Base-by-base conservation (phyloP, 768 basidiomycete species). In the Boletus rubescentipes region DNA sequence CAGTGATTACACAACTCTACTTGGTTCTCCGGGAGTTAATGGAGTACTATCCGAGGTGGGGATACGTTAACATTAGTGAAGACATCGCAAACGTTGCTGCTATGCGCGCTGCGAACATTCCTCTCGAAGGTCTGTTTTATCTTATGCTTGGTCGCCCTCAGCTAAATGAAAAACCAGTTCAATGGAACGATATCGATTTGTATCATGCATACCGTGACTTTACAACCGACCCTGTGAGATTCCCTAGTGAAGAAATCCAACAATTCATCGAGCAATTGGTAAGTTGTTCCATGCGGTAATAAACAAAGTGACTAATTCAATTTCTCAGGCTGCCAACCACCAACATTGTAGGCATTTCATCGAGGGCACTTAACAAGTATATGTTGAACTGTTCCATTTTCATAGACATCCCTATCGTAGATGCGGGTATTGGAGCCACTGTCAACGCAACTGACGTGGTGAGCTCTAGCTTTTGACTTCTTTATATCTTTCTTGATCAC, bases 181-280 rank as follows among this genome's bases (percentile, higher is more conserved):
- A 87, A 78, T 89, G 87, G 87, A 88, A 85, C 62, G 87, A 89
- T 59, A 86, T 89, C 55, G 87, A 89, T 68, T 57, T 89, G 48
- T 89, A 87, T 59, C 82, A 87, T 59, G 80, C 85, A 26, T 73
- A 78, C 34, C 77, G 87, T 15, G 87, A 86, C 67, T 87, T 88
- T 58, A 89, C 87, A 5, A 69, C 78, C 8, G 86, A 88, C 63
- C 85, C 86, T 12, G 77, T 82, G 29, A 78, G 73, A 40, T 89
- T 82, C 73, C 82, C 86, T 6, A 71, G 64, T 15, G 75, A 79
- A 16, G 79, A 83, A 55, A 69, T 87, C 61, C 68, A 71, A 23
- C 62, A 65, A 42, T 86, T 86, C 62, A 86, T 84, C 38, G 62
- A 64, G 34, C 77, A 81, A 51, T 66, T 89, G 65, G 86, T 86